Base-by-base conservation (phyloP, 2,329 filamentous ascomycete species). In the Sporothrix protearum region DNA sequence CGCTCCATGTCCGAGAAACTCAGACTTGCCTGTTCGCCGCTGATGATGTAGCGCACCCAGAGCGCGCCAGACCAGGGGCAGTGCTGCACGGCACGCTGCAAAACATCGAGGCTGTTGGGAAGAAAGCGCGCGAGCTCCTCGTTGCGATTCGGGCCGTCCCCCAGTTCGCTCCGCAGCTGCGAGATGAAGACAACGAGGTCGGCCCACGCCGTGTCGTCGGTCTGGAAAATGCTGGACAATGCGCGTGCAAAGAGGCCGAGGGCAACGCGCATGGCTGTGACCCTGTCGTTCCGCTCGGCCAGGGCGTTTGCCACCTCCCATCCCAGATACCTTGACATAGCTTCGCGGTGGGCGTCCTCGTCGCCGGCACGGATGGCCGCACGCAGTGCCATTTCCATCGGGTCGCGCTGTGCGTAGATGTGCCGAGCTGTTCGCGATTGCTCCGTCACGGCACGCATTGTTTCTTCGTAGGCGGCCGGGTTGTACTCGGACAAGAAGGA, bases 11-110 rank as follows among this genome's bases (percentile, higher is more conserved):
- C 91, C 30, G 90, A 85, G 76, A 97, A 97, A 0, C 91, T 85
- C 74, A 90, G 87, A 45, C 88, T 87, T 73, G 92, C 91, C 61
- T 92, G 88, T 80, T 98, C 96, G 3, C 93, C 92, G 25, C 90
- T 91, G 69, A 97, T 82, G 33, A 99, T 91, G 75, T 94, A 94
- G 75, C 95, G 90, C 7, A 93, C 92, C 96, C 96, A 99, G 7
- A 99, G 85, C 36, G 88, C 86, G 19, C 96, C 96, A 7, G 94
- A 96, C 91, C 94, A 97, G 1, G 96, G 94, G 76, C 95, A 97
- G 80, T 98, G 96, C 57, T 90, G 88, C 10, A 94, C 96, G 14
- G 93, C 94, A 75, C 94, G 88, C 76, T 93, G 90, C 2, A 96
- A 84, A 7, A 95, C 86, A 63, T 92, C 87, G 10, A 97, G 85